Base-by-base conservation (phyloP, 805 yeast genomes). In the Metschnikowia baotianmanensis region DNA sequence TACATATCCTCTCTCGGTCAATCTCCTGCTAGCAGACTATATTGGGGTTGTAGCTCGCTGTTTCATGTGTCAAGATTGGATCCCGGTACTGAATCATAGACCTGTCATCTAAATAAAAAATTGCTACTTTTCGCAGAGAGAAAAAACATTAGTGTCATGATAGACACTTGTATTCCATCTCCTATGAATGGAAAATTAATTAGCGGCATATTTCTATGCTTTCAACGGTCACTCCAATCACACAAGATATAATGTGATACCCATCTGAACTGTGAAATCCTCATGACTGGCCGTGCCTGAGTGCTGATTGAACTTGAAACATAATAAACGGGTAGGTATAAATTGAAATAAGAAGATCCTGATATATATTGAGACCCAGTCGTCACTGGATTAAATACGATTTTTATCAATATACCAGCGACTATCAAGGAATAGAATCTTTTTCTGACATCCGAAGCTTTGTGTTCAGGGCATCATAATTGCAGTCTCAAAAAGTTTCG, bases 131-230 rank as follows among this genome's bases (percentile, higher is more conserved):
- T 8, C n/a, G 12, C 13, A 6, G 13, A 25, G 28, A n/a, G n/a
- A 10, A n/a, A 15, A n/a, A 96, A 96, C 21, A 91, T 25, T 7
- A 25, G n/a, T n/a, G 28, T 25, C 28, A 25, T 25, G 13, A 25
- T 25, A 25, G 28, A 25, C 12, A 25, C 7, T 3, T 25, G 28
- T 12, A 15, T n/a, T 8, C 28, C 28, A 6, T 25, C 13, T 25
- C 28, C 28, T 11, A 15, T 11, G 13, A 12, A 3, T 6, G 4
- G 15, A 7, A 15, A 15, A 25, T 12, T 12, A 2, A 9, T 25
- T 11, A 10, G 12, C n/a, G n/a, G n/a, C 31, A 34, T 34, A 16
- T 34, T 13, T 27, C 38, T 27, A 21, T 34, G 31, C 18, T 27
- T 24, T n/a, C 25, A 34, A 5, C 9, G 17, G 22, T 17, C 12